Evolutionary conservation across 371 early-diverging fungal species (phyloP).

Genomic region (Mucor indicus): DNA sequence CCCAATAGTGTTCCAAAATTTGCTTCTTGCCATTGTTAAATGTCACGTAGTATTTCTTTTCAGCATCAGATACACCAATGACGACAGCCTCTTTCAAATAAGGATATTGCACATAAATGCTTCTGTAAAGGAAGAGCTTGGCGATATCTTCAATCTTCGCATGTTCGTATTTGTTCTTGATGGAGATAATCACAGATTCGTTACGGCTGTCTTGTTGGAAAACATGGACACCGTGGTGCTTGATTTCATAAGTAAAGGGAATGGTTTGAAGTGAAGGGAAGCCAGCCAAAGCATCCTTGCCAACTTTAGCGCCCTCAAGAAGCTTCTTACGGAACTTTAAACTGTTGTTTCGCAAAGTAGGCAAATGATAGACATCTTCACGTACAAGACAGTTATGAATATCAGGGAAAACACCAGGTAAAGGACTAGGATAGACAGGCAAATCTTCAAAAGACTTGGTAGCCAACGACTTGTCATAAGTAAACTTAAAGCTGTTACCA

Average conservation of each 20-base stretch:
- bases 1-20: constrained; percentile 48
- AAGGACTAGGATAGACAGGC: constrained; percentile 56
- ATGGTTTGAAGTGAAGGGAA: constrained; percentile 88
- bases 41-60: constrained; percentile 62
- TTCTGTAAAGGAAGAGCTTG: constrained; percentile 49
- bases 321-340: constrained; percentile 62
- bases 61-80: constrained; percentile 69
- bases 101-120: constrained; percentile 79
- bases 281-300: constrained; percentile 75
- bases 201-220: constrained; percentile 82
- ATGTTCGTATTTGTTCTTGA: constrained; percentile 55
- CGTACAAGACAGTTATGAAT: constrained; percentile 55
- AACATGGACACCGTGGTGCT: constrained; percentile 77
- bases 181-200: constrained; percentile 78
- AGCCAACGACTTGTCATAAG: constrained; percentile 50
- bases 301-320: constrained; percentile 63
- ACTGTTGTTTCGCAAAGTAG: constrained; percentile 28
- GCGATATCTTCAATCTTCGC: constrained; percentile 48
- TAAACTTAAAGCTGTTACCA: constrained; percentile 68
- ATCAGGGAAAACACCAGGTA: constrained; percentile 73
- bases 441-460: constrained; percentile 18
- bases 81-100: constrained; percentile 81
- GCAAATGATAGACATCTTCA: constrained; percentile 50
- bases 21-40: constrained; percentile 35
- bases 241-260: constrained; percentile 65